Conservation (phyloP, 176 grass and related monocot species). For the Otatea glauca region DNA sequence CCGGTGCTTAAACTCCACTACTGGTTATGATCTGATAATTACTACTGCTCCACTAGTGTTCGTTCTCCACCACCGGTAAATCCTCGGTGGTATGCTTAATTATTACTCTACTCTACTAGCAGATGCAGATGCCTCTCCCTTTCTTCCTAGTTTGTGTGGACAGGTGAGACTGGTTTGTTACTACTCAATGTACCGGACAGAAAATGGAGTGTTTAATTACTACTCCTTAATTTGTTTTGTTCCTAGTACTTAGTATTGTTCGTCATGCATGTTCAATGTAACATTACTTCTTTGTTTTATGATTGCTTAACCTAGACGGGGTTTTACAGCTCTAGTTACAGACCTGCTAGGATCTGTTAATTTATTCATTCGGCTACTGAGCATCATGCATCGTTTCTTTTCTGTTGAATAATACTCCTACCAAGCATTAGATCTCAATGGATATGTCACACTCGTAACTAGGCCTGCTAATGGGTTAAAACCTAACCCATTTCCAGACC, state of each 20-base stretch:
- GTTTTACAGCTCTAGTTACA: not conserved
- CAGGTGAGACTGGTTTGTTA: not conserved
- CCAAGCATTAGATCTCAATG: not conserved
- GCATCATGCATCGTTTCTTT: not conserved
- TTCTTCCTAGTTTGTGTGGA: not conserved
- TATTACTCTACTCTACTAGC: not conserved
- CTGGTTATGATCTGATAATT: not conserved
- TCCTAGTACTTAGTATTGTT: not conserved
- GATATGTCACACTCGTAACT: not conserved
- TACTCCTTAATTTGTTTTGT: too few relatives aligned
- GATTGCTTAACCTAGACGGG: not conserved
- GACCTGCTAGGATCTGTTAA: not conserved
- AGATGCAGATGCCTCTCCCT: conserved; percentile 8
- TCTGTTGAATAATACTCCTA: not conserved
- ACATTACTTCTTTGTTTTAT: not conserved
- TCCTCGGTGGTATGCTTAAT: not conserved
- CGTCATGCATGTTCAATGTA: not conserved
- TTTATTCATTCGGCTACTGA: not conserved
- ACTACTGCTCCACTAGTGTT: not conserved
- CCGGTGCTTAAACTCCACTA: not conserved
- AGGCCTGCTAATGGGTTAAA: too few relatives aligned
- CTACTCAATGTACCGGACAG: not conserved
- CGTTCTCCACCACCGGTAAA: not conserved
- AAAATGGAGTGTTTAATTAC: conserved; percentile 17
- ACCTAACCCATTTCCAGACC: too few relatives aligned